Conservation (phyloP, 2,329 filamentous ascomycete species). For the Penicillium sp. region DNA sequence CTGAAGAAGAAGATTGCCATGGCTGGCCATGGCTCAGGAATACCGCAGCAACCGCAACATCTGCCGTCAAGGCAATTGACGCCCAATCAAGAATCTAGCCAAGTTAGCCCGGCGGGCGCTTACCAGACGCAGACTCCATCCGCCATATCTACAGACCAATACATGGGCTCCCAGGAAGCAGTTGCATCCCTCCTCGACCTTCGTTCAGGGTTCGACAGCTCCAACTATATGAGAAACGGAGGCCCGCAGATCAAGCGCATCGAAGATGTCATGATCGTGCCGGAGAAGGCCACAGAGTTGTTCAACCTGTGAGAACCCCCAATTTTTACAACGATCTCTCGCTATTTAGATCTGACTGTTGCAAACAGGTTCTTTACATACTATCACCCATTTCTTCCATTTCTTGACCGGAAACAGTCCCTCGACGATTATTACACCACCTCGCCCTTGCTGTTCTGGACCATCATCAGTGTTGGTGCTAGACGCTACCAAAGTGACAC, state of each 20-base stretch:
- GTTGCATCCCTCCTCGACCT: slow-evolving; percentile 49
- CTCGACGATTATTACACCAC: slow-evolving; percentile 55
- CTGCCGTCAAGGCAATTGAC: slow-evolving; percentile 26
- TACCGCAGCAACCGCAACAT: slow-evolving; percentile 22
- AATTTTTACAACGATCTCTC: not conserved
- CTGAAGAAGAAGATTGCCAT: slow-evolving; percentile 46
- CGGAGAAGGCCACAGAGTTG: slow-evolving; percentile 42
- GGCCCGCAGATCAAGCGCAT: slow-evolving; percentile 48
- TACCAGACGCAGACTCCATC: slow-evolving; percentile 35
- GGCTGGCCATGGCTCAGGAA: slow-evolving; percentile 20
- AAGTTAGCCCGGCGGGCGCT: slow-evolving; percentile 30
- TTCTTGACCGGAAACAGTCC: slow-evolving; percentile 52
- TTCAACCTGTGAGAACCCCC: slow-evolving; percentile 40
- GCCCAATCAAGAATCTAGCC: slow-evolving; percentile 36
- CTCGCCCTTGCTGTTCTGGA: slow-evolving; percentile 64
- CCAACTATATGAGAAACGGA: slow-evolving; percentile 46
- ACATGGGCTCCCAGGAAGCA: slow-evolving; percentile 47
- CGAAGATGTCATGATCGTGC: slow-evolving; percentile 45
- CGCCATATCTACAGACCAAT: slow-evolving; percentile 38
- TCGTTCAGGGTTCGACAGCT: slow-evolving; percentile 44
- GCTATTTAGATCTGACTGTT: not conserved
- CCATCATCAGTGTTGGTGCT: slow-evolving; percentile 58
- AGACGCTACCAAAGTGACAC: slow-evolving; percentile 55
- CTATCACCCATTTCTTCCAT: slow-evolving; percentile 61
- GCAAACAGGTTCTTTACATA: slow-evolving; percentile 54